These are phyloP conservation scores for Skeletonema potamos DNA, from an alignment of 108 stramenopile species.

Conservation along the genomic window DNA sequence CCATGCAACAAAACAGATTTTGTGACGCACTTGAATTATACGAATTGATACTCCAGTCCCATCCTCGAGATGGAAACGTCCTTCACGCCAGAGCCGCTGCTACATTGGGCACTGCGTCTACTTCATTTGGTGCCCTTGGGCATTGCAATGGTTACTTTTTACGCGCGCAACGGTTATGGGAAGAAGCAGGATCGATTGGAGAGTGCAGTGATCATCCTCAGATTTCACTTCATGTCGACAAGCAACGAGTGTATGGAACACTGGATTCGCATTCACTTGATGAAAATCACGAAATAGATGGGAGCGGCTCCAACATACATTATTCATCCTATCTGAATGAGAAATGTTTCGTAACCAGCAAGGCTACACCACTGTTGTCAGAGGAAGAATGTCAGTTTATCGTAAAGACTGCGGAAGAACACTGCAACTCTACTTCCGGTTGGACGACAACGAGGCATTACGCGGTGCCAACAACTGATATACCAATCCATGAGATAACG, in stretches of 20 bases:
- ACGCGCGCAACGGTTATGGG: slow-evolving; percentile 68
- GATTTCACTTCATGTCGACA: slow-evolving; percentile 57
- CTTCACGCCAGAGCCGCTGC: slow-evolving; percentile 47
- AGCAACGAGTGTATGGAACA: slow-evolving; percentile 56
- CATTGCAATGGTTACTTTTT: slow-evolving; percentile 60
- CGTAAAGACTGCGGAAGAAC: slow-evolving; percentile 50
- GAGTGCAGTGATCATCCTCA: slow-evolving; percentile 46
- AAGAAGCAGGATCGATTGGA: slow-evolving; percentile 45
- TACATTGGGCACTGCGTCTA: slow-evolving; percentile 25
- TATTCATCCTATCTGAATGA: slow-evolving; percentile 27
- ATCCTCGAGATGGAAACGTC: slow-evolving; percentile 38
- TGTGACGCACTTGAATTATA: slow-evolving; percentile 55
- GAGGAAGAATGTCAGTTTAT: slow-evolving; percentile 50
- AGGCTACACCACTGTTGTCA: slow-evolving; percentile 37
- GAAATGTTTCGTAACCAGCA: slow-evolving; percentile 37
- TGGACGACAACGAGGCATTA: slow-evolving; percentile 95
- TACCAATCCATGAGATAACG: slow-evolving; percentile 80
- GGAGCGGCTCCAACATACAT: background rate
- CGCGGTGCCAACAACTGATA: slow-evolving; percentile 94
- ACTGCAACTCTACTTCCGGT: slow-evolving; percentile 24
- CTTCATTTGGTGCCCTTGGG: slow-evolving; percentile 41
- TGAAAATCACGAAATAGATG: background rate
- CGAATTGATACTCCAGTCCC: slow-evolving; percentile 14
- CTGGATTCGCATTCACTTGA: background rate
- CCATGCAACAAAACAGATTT: slow-evolving; percentile 61